Evolutionary conservation across 1,284 basidiomycete species (phyloP).

Genomic region (Ustilago bromivora): DNA sequence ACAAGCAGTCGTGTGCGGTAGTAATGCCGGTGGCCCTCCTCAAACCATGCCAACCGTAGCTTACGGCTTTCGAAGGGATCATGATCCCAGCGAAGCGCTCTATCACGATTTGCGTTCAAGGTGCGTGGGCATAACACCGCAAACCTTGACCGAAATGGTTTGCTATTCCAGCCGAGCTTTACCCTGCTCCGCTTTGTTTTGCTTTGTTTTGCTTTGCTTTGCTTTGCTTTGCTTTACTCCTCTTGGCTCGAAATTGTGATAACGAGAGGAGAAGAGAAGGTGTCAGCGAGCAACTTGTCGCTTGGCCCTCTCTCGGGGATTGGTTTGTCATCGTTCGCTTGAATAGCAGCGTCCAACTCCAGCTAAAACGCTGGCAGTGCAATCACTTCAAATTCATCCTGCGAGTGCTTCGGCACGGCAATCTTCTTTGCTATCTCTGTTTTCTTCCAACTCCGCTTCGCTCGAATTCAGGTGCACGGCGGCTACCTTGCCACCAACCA

Average conservation of each 20-base stretch:
- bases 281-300: background rate
- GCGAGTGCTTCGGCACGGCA: slow-evolving; percentile 9
- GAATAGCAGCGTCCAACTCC: background rate
- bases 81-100: background rate
- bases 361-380: background rate
- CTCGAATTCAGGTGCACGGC: background rate
- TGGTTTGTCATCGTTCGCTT: background rate
- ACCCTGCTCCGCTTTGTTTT: background rate
- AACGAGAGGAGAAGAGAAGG: background rate
- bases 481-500: background rate
- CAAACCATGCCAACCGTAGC: slow-evolving; percentile 1
- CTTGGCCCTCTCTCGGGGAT: background rate
- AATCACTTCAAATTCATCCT: slow-evolving; percentile 7
- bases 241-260: background rate
- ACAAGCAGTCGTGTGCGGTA: background rate
- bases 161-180: background rate
- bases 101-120: slow-evolving; percentile 7
- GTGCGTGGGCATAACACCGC: background rate
- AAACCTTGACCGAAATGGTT: slow-evolving; percentile 1
- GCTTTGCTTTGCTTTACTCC: no score
- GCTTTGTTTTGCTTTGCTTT: no score
- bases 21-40: background rate
- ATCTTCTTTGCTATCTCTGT: background rate
- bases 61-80: background rate
- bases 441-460: background rate